phyloP scores from a whole-genome alignment of 352 stramenopile genomes.

The Thalassiosira livingstoniorum region DNA sequence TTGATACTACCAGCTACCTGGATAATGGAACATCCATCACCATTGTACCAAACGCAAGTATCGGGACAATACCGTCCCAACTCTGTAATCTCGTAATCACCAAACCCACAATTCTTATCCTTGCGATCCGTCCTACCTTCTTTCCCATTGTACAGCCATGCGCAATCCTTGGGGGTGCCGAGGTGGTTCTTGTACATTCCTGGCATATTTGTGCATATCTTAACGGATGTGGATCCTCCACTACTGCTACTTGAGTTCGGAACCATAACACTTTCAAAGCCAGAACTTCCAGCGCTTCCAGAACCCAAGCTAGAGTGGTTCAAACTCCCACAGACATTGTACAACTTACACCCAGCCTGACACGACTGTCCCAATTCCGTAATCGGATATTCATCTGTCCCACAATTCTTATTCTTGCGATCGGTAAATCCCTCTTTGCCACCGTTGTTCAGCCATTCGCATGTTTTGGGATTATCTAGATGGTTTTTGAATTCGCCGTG shows the following conservation, averaged over 20 bases:
- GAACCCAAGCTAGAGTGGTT: no score
- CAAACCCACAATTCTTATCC: constrained; percentile 30
- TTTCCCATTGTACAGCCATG: not conserved
- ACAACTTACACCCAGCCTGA: not conserved
- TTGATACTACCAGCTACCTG: not conserved
- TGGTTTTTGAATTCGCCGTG: constrained; percentile 47
- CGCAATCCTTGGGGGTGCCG: not conserved
- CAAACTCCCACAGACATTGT: constrained; percentile 8
- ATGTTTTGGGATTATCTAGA: constrained; percentile 42
- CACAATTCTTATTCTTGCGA: constrained; percentile 35
- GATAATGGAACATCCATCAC: constrained; percentile 10
- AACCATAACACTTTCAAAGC: no score
- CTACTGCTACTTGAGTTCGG: no score
- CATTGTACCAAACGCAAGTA: constrained; percentile 52
- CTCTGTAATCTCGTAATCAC: constrained; percentile 29
- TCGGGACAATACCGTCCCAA: constrained; percentile 42
- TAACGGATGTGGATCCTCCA: not conserved
- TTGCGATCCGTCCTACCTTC: not conserved
- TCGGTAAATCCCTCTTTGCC: constrained; percentile 51
- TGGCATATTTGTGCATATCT: not conserved
- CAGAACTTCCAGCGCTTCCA: no score
- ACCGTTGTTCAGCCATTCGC: constrained; percentile 51
- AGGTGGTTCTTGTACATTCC: not conserved
- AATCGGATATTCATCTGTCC: constrained; percentile 15
- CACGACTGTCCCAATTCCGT: constrained; percentile 46